Conservation (phyloP, 305 asterid genomes). For the Fraxinus baroniana region DNA sequence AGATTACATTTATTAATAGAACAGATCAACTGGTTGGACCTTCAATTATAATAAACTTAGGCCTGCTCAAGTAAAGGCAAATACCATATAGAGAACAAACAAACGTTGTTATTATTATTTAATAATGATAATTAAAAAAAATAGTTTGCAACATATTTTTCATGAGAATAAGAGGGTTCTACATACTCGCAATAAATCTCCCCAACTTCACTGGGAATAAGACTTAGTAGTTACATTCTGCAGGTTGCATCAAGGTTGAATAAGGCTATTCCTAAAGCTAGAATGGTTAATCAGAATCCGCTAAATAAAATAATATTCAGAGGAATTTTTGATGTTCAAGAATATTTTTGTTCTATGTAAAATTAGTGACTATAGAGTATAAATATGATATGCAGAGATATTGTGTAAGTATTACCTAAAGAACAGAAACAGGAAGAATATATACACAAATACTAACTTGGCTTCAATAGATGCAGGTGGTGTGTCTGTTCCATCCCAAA, state of each 20-base stretch:
- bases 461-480: conserved; percentile 55
- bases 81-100: background rate
- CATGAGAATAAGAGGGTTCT: background rate
- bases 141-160: background rate
- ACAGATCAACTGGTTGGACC: background rate
- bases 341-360: background rate
- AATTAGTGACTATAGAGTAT: background rate
- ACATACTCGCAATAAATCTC: background rate
- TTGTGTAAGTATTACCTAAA: background rate
- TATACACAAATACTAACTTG: conserved; percentile 43
- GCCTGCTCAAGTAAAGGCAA: background rate
- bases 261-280: background rate
- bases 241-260: background rate
- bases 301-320: background rate
- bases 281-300: background rate
- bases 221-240: background rate
- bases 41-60: background rate
- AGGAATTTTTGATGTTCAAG: background rate
- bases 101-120: background rate
- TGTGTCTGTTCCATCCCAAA: conserved; percentile 92
- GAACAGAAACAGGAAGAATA: background rate
- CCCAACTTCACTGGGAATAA: background rate
- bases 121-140: background rate
- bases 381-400: background rate
- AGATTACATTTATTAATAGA: background rate